Percentiles rank a stretch among this genome's conserved stretches.
phyloP scores from a whole-genome alignment of 208 protist species.

The Spongospora subterranea region DNA sequence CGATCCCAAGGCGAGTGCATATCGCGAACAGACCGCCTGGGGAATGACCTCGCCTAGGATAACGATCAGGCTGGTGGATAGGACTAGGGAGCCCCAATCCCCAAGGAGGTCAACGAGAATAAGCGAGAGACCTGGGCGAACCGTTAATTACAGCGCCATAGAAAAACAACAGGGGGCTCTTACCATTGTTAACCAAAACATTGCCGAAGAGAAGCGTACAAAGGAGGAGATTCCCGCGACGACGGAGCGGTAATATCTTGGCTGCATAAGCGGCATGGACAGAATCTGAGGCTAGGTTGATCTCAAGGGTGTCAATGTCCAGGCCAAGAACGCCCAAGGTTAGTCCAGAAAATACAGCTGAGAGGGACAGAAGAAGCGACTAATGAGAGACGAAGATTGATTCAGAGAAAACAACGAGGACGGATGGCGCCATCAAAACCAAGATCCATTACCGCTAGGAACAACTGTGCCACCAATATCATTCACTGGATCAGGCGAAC shows the following conservation, averaged over 20 bases:
- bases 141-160: not conserved
- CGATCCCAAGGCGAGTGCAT: constrained; percentile 79
- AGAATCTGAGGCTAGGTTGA: constrained; percentile 53
- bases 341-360: constrained; percentile 67
- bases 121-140: not conserved
- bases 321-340: constrained; percentile 67
- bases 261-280: constrained; percentile 56
- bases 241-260: constrained; percentile 62
- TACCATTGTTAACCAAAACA: constrained; percentile 53
- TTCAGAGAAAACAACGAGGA: not conserved
- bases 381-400: not conserved
- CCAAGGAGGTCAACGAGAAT: constrained; percentile 53
- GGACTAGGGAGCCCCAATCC: not conserved
- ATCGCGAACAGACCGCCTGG: constrained; percentile 84
- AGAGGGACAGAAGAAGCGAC: constrained; percentile 60
- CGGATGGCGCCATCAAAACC: too few species aligned
- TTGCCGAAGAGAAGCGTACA: constrained; percentile 70
- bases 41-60: constrained; percentile 88
- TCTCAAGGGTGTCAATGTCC: constrained; percentile 50
- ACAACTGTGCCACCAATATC: not conserved
- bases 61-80: constrained; percentile 69
- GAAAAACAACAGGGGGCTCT: not conserved
- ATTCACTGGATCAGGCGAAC: not conserved
- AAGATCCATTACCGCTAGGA: too few species aligned
- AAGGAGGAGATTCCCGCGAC: constrained; percentile 67